These are phyloP conservation scores for Podospora conica DNA, from an alignment of 495 filamentous ascomycete species.

Conservation along the genomic window DNA sequence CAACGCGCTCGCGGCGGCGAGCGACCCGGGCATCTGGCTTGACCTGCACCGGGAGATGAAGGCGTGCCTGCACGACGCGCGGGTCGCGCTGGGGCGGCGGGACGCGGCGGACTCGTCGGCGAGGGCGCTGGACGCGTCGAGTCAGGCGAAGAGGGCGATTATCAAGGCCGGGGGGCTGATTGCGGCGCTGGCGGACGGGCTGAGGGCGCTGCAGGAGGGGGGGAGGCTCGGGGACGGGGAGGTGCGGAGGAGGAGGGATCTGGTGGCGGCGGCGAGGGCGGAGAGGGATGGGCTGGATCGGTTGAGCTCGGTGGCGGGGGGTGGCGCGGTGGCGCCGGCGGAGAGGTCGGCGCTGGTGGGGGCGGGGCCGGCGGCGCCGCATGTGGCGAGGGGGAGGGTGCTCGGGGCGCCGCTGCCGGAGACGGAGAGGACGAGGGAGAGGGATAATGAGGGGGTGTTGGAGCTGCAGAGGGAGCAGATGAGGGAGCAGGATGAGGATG, in stretches of 20 bases:
- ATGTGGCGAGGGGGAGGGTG: conserved; percentile 60
- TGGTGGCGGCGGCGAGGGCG: conserved; percentile 68
- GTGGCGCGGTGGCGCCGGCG: conserved; percentile 15
- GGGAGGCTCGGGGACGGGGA: conserved; percentile 75
- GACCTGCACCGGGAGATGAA: conserved; percentile 84
- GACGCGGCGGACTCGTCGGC: conserved; percentile 58
- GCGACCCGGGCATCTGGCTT: conserved; percentile 78
- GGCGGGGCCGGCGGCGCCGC: not conserved
- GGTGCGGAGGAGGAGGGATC: conserved; percentile 69
- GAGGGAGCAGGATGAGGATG: conserved; percentile 75
- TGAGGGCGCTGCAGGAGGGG: conserved; percentile 47
- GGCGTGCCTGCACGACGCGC: conserved; percentile 70
- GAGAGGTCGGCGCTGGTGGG: conserved; percentile 17
- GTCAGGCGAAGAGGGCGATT: conserved; percentile 74
- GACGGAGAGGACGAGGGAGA: conserved; percentile 77
- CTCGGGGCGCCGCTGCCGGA: conserved; percentile 73
- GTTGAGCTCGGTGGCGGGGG: conserved; percentile 62
- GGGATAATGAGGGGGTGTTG: conserved; percentile 85
- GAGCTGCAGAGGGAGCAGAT: conserved; percentile 81
- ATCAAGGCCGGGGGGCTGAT: conserved; percentile 68
- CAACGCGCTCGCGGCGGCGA: conserved; percentile 44
- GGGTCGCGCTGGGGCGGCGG: conserved; percentile 64
- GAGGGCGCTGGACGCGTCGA: conserved; percentile 55
- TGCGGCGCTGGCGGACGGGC: conserved; percentile 60
- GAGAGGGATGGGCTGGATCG: conserved; percentile 85